Base-by-base conservation (phyloP, 441 rosid genomes). In the Cnidoscolus chayamansa region DNA sequence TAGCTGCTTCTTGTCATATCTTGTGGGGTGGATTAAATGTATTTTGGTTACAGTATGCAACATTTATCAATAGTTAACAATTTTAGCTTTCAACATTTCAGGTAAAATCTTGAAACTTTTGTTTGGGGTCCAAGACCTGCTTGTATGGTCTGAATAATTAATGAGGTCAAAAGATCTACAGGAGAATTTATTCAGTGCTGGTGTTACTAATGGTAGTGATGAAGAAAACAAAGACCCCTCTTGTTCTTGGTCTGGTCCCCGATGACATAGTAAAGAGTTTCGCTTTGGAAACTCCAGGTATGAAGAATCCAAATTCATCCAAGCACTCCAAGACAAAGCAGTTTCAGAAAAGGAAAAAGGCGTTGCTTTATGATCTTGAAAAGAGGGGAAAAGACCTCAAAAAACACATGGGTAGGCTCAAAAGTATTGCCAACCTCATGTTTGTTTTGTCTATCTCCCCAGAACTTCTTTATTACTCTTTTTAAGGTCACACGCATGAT, bases 321-420 rank as follows among this genome's bases (percentile, higher is more conserved):
- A 76, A 77, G 53, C 83, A 77, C 83, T 78, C n/a, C 45, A 68
- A 73, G 81, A 72, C 85, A 80, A 79, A 81, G 73, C 80, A 43
- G 84, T 82, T 79, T 78, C 82, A 71, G 77, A 74, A 78, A 58
- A 50, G 71, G 47, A 50, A 75, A 57, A 73, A 65, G 53, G 47
- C 19, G 63, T 75, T 78, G 77, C 76, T 77, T 86, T 83, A 48
- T 74, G 76, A 70, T 74, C 77, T 66, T 63, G 62, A 79, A 77
- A 72, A 75, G 53, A 48, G 17, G 47, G 16, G 40, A 71, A 43
- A 53, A 16, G 45, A 15, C 6, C 53, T 12, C 65, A 10, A 25
- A 68, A 67, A 65, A 65, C 72, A 65, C 37, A 49, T 48, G 55
- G 15, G 45, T 40, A 30, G 76, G 62, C 43, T 65, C 58, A 72